Evolutionary conservation across 805 yeast genomes (phyloP).

Genomic region (Debaryomyces tyrocola): DNA sequence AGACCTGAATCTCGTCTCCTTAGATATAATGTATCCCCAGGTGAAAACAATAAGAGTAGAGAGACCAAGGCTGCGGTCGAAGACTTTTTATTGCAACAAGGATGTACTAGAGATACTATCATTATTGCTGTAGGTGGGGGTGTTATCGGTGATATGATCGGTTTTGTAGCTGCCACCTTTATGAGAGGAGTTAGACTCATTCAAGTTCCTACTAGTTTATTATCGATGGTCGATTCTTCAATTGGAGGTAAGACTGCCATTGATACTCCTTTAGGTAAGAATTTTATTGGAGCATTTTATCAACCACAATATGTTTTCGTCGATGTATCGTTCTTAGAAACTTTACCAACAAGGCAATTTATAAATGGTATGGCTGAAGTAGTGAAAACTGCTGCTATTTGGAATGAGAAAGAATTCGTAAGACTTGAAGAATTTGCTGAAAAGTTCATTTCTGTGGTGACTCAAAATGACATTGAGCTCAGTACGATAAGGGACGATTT

Average conservation of each 20-base stretch:
- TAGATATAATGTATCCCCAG: conserved; percentile 80
- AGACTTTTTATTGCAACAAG: conserved; percentile 76
- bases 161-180: conserved; percentile 98
- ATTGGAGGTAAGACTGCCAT: conserved; percentile 99
- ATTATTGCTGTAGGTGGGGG: conserved; percentile 97
- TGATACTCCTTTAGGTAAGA: conserved; percentile 94
- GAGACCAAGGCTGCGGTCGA: conserved; percentile 90
- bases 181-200: conserved; percentile 96
- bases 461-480: conserved; percentile 47
- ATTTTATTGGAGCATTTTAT: conserved; percentile 96
- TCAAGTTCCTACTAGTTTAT: conserved; percentile 89
- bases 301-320: conserved; percentile 89
- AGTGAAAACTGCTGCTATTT: conserved; percentile 95
- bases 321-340: conserved; percentile 81
- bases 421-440: conserved; percentile 79
- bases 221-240: conserved; percentile 97
- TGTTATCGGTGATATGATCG: conserved; percentile 98
- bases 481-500: conserved; percentile 70
- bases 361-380: conserved; percentile 99
- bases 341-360: conserved; percentile 90
- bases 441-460: conserved; percentile 65
- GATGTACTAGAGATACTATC: conserved; percentile 95
- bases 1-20: conserved; percentile 66
- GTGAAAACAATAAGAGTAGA: conserved; percentile 87
- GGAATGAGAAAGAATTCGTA: conserved; percentile 87